These are phyloP conservation scores for Sergeia podlipaevii DNA, from an alignment of 208 protist genomes.

Conservation along the genomic window DNA sequence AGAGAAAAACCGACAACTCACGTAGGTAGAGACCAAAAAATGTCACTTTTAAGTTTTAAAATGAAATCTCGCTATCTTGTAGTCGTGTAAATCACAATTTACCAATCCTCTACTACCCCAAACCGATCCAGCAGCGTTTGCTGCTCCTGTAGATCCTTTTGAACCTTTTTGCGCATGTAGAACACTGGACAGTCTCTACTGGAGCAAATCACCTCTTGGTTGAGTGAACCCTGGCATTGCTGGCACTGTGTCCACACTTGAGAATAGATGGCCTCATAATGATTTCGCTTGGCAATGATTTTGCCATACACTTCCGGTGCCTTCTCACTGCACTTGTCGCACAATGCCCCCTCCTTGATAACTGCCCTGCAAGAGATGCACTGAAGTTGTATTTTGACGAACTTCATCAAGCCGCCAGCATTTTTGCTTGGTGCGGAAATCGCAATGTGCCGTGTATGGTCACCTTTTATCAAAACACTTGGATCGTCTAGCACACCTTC, in stretches of 20 bases:
- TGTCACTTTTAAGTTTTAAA: too few species aligned
- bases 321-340: constrained; percentile 84
- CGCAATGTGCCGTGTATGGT: constrained; percentile 97
- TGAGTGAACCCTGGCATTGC: constrained; percentile 97
- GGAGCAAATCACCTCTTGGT: constrained; percentile 96
- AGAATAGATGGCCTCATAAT: constrained; percentile 95
- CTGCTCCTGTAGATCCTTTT: constrained; percentile 97
- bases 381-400: constrained; percentile 93
- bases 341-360: constrained; percentile 88
- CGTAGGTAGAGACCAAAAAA: too few species aligned
- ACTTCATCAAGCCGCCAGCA: constrained; percentile 96
- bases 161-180: constrained; percentile 99
- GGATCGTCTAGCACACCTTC: constrained; percentile 97
- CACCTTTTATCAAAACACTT: constrained; percentile 87
- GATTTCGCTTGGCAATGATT: constrained; percentile 87
- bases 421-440: constrained; percentile 92
- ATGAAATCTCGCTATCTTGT: too few species aligned
- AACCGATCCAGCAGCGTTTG: constrained; percentile 94
- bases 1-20: too few species aligned
- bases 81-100: constrained; percentile 1
- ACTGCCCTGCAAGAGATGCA: constrained; percentile 95
- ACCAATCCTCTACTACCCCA: constrained; percentile 92
- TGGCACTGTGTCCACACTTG: constrained; percentile 99
- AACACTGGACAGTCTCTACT: constrained; percentile 99
- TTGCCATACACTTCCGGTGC: constrained; percentile 93